Evolutionary conservation across 2,329 filamentous ascomycete genomes (phyloP).

Genomic region (Xylariaceae sp.): DNA sequence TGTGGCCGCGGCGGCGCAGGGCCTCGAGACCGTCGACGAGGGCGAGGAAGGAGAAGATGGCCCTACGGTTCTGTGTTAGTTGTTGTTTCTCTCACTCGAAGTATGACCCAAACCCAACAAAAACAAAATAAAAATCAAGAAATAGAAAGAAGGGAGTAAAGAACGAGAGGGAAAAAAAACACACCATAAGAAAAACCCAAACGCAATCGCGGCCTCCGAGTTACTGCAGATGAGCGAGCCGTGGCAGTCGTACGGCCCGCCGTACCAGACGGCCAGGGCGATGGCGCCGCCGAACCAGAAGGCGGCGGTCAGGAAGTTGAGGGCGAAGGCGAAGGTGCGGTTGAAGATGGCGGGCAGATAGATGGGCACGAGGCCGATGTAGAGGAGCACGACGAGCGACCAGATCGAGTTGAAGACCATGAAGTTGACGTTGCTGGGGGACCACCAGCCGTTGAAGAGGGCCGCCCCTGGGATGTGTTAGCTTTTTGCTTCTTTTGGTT

Average conservation of each 20-base stretch:
- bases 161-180: conserved; percentile 8
- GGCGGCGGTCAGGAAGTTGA: conserved; percentile 69
- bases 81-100: too few relatives aligned
- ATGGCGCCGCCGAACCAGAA: conserved; percentile 91
- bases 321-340: conserved; percentile 57
- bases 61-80: conserved; percentile 32
- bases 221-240: conserved; percentile 51
- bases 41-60: conserved; percentile 43
- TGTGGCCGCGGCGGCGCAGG: conserved; percentile 39
- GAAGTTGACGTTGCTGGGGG: conserved; percentile 63
- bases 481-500: background rate
- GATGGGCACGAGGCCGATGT: conserved; percentile 62
- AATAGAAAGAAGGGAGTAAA: too few relatives aligned
- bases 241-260: conserved; percentile 49
- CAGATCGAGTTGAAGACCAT: conserved; percentile 74
- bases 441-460: conserved; percentile 36
- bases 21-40: conserved; percentile 43
- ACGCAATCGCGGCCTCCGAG: conserved; percentile 58
- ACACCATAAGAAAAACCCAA: conserved; percentile 60
- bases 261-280: conserved; percentile 63
- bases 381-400: conserved; percentile 66
- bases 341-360: conserved; percentile 58
- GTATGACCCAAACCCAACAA: too few relatives aligned
- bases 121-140: too few relatives aligned
- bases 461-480: conserved; percentile 45